Evolutionary conservation across 2,329 filamentous ascomycete genomes (phyloP).

Genomic region (Emergomyces orientalis): DNA sequence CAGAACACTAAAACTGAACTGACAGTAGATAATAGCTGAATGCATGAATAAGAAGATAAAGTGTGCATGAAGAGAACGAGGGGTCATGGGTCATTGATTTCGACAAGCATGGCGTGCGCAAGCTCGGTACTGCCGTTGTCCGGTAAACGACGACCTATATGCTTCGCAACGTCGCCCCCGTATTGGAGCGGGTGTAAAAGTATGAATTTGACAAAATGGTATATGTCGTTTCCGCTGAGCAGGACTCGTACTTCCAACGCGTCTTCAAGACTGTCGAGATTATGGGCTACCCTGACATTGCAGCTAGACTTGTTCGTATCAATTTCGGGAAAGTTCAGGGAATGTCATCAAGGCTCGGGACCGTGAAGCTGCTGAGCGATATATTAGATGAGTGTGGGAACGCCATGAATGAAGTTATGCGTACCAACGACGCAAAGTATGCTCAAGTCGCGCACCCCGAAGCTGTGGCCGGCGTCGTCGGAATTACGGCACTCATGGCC

Average conservation of each 20-base stretch:
- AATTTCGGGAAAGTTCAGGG: conserved; percentile 65
- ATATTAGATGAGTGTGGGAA: conserved; percentile 66
- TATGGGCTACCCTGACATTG: conserved; percentile 59
- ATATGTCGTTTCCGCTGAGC: conserved; percentile 64
- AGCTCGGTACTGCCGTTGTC: conserved; percentile 60
- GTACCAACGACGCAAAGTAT: conserved; percentile 72
- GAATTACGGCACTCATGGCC: conserved; percentile 82
- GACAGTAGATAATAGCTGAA: too few species aligned
- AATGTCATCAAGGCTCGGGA: conserved; percentile 62
- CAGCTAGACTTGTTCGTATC: conserved; percentile 60
- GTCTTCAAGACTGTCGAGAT: conserved; percentile 69
- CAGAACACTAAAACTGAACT: too few species aligned
- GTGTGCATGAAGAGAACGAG: conserved; percentile 59
- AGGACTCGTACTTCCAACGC: conserved; percentile 64
- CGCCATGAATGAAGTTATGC: conserved; percentile 88
- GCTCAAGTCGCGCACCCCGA: conserved; percentile 67
- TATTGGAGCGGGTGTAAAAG: conserved; percentile 55
- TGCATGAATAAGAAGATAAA: conserved; percentile 52
- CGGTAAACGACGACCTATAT: conserved; percentile 69
- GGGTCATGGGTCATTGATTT: conserved; percentile 67
- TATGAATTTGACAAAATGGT: conserved; percentile 67
- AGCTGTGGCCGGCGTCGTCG: conserved; percentile 66
- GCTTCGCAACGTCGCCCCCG: conserved; percentile 67
- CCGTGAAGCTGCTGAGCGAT: conserved; percentile 56
- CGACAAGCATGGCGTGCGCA: conserved; percentile 57